Percentiles rank a stretch among this genome's conserved stretches.
These are phyloP conservation scores for Rhodomyrtus psidioides DNA, from an alignment of 441 rosid species.

Conservation along the genomic window DNA sequence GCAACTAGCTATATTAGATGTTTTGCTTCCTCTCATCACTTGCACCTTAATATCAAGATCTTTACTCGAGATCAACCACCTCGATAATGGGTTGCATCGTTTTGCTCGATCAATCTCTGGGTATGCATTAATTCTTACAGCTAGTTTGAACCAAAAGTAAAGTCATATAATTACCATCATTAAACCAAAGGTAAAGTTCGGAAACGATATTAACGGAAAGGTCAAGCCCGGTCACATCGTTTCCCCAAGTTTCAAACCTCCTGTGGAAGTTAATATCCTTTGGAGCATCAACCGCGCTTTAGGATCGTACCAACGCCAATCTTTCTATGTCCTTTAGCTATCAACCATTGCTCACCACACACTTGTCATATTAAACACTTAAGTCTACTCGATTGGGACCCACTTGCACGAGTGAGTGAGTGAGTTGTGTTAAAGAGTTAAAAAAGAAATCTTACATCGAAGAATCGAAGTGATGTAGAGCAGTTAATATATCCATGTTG, in stretches of 20 bases:
- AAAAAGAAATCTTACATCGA: no score
- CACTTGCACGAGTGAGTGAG: no score
- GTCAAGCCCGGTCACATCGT: background rate
- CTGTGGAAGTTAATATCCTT: background rate
- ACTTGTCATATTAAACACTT: background rate
- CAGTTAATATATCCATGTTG: no score
- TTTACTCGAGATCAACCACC: background rate
- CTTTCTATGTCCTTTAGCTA: background rate
- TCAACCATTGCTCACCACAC: background rate
- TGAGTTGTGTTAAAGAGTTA: no score
- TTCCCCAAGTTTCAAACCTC: background rate
- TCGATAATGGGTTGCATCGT: background rate
- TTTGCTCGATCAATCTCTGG: no score
- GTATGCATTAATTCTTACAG: no score
- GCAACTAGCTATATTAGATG: background rate
- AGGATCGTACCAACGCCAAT: background rate
- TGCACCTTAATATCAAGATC: background rate
- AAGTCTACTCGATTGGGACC: background rate
- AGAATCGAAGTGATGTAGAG: no score
- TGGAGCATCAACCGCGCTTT: background rate
- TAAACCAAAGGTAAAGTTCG: background rate
- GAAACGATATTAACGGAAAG: fast-evolving
- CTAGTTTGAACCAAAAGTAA: no score
- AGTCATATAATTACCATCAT: no score
- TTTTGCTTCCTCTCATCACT: background rate